Percentiles rank a stretch among this genome's conserved stretches.
Evolutionary conservation across 2,329 filamentous ascomycete species (phyloP).

Genomic region (Exophiala xenobiotica): DNA sequence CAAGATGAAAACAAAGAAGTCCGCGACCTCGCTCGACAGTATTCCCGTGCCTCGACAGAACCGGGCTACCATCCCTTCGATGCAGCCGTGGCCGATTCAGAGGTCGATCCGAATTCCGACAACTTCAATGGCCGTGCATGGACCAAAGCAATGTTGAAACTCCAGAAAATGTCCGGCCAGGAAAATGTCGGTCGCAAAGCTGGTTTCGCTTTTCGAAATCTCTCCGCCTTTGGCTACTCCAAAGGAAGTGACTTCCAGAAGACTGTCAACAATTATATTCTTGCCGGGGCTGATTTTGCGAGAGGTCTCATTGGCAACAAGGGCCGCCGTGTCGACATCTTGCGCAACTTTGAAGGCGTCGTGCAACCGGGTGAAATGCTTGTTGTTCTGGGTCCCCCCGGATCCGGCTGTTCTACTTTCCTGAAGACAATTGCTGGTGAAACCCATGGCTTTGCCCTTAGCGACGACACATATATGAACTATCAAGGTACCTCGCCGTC

Average conservation of each 20-base stretch:
- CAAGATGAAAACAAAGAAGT: slow-evolving; percentile 13
- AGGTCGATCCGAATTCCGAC: slow-evolving; percentile 43
- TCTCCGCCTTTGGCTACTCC: slow-evolving; percentile 47
- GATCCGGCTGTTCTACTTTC: slow-evolving; percentile 69
- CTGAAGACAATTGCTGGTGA: slow-evolving; percentile 82
- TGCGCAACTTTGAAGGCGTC: slow-evolving; percentile 2
- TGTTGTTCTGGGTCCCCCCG: slow-evolving; percentile 43
- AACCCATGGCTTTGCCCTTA: slow-evolving; percentile 74
- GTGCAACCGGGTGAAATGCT: slow-evolving; percentile 37
- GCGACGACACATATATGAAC: slow-evolving; percentile 71
- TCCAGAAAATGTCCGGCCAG: slow-evolving; percentile 20
- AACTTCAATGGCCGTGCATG: slow-evolving; percentile 46
- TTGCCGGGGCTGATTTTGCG: slow-evolving; percentile 28
- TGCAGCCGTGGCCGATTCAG: slow-evolving; percentile 34
- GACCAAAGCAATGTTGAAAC: slow-evolving; percentile 42
- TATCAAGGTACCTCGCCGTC: slow-evolving; percentile 59
- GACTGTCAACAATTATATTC: slow-evolving; percentile 42
- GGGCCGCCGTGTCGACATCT: slow-evolving; percentile 6
- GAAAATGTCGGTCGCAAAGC: slow-evolving; percentile 34
- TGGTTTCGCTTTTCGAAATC: slow-evolving; percentile 45
- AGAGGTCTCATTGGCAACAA: slow-evolving; percentile 27
- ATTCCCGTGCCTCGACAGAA: slow-evolving; percentile 16
- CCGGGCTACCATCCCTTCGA: slow-evolving; percentile 21
- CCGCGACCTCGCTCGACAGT: slow-evolving; percentile 15
- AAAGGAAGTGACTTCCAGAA: slow-evolving; percentile 47